phyloP scores from a whole-genome alignment of 371 early-diverging fungal species.

The Gilbertella persicaria region DNA sequence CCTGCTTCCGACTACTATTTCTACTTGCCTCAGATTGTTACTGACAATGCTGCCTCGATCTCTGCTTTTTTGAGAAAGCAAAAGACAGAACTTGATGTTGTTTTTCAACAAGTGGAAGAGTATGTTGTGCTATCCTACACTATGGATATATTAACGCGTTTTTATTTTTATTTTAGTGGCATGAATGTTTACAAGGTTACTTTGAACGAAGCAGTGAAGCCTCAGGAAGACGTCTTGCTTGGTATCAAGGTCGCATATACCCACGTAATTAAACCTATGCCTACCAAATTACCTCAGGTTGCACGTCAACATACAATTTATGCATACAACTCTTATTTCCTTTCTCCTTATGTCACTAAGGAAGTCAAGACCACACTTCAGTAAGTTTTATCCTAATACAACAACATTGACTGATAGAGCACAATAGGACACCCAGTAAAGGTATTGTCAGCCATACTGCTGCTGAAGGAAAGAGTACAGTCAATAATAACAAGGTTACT shows the following conservation, averaged over 20 bases:
- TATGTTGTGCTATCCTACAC: slow-evolving; percentile 36
- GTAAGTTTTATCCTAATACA: slow-evolving; percentile 39
- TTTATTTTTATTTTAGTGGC: slow-evolving; percentile 30
- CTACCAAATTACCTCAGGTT: slow-evolving; percentile 69
- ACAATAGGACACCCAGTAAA: slow-evolving; percentile 40
- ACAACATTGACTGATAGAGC: not conserved
- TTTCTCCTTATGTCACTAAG: slow-evolving; percentile 67
- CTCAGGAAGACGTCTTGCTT: slow-evolving; percentile 68
- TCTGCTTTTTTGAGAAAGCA: slow-evolving; percentile 56
- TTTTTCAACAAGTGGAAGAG: slow-evolving; percentile 29
- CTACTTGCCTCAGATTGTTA: slow-evolving; percentile 40
- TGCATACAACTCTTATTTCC: slow-evolving; percentile 61
- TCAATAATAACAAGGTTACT: slow-evolving; percentile 58
- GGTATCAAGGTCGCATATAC: slow-evolving; percentile 66
- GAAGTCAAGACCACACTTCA: slow-evolving; percentile 82
- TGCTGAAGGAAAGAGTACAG: slow-evolving; percentile 24
- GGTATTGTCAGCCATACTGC: slow-evolving; percentile 48
- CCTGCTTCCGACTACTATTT: slow-evolving; percentile 58
- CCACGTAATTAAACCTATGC: slow-evolving; percentile 64
- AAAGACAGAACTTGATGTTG: slow-evolving; percentile 41
- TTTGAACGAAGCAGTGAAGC: slow-evolving; percentile 58
- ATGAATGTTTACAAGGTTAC: slow-evolving; percentile 63
- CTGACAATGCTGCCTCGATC: slow-evolving; percentile 45
- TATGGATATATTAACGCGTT: slow-evolving; percentile 30
- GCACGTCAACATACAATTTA: slow-evolving; percentile 70